Percentiles rank a stretch among this genome's conserved stretches.
Conservation (phyloP, 2,329 filamentous ascomycete species). For the Aspergillus persii region DNA sequence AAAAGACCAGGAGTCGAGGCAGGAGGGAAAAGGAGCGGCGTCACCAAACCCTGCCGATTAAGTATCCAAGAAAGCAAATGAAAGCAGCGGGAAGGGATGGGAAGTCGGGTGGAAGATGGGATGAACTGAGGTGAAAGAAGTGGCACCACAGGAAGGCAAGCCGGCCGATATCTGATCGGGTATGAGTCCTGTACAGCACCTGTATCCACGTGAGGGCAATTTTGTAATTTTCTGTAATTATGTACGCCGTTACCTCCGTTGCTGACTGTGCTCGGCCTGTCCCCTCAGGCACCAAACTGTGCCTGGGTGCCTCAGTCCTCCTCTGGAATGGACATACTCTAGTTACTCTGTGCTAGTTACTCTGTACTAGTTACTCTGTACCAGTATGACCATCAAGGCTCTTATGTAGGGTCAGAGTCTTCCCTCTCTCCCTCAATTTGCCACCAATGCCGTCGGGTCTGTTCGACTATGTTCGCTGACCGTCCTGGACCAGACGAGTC, state of each 20-base stretch:
- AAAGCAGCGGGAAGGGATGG: not conserved
- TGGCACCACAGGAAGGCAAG: slow-evolving; percentile 10
- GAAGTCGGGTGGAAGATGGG: not conserved
- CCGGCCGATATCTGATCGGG: slow-evolving; percentile 3
- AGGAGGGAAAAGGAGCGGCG: not conserved
- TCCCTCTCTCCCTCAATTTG: not conserved
- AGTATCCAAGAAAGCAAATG: not conserved
- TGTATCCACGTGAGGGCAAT: not conserved
- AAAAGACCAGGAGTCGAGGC: not conserved
- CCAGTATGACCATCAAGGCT: too few species aligned
- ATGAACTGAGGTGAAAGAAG: slow-evolving; percentile 2
- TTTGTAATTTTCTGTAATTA: not conserved
- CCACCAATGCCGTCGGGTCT: not conserved
- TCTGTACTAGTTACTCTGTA: too few species aligned
- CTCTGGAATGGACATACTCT: too few species aligned
- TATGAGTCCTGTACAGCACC: not conserved
- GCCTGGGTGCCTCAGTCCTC: not conserved
- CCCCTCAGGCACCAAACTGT: not conserved
- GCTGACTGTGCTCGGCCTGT: not conserved
- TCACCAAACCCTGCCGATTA: not conserved
- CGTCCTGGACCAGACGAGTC: slow-evolving; percentile 9
- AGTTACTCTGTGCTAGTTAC: too few species aligned
- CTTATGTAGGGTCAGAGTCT: too few species aligned
- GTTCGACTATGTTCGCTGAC: not conserved
- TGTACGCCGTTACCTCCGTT: too few species aligned